A percentile compares a stretch with the other conserved stretches of the same genome.
Evolutionary conservation across 2,329 filamentous ascomycete genomes (phyloP).

Genomic region (Amylocarpus encephaloides): DNA sequence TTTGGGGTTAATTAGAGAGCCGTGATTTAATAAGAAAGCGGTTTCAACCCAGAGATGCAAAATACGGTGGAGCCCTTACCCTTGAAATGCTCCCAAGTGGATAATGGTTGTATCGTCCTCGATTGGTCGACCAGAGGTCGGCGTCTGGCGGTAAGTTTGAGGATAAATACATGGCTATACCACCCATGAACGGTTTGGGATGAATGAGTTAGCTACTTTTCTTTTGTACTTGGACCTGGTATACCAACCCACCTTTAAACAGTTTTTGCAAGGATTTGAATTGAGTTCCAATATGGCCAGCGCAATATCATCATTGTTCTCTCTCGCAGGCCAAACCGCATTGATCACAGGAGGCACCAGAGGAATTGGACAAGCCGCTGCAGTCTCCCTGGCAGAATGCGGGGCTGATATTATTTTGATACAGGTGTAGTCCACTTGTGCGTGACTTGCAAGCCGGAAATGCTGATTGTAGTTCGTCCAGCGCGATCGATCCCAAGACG

Average conservation of each 20-base stretch:
- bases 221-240: background rate
- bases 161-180: background rate
- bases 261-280: no score
- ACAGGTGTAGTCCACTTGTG: slow-evolving; percentile 28
- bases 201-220: background rate
- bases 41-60: no score
- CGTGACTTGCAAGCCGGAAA: background rate
- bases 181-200: background rate
- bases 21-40: no score
- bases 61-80: no score
- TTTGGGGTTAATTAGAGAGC: no score
- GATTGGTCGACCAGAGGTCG: background rate
- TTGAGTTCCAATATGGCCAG: slow-evolving; percentile 16
- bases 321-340: slow-evolving; percentile 34
- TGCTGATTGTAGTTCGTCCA: slow-evolving; percentile 7
- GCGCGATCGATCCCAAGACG: slow-evolving; percentile 26
- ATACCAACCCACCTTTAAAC: no score
- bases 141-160: background rate
- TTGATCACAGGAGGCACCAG: slow-evolving; percentile 35
- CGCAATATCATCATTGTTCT: slow-evolving; percentile 27
- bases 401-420: slow-evolving; percentile 36
- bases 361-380: slow-evolving; percentile 35
- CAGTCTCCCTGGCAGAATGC: slow-evolving; percentile 34
- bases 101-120: background rate
- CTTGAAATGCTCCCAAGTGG: no score